phyloP scores from a whole-genome alignment of 1,139 yeast species.

The Geotrichum cucujoidarum region DNA sequence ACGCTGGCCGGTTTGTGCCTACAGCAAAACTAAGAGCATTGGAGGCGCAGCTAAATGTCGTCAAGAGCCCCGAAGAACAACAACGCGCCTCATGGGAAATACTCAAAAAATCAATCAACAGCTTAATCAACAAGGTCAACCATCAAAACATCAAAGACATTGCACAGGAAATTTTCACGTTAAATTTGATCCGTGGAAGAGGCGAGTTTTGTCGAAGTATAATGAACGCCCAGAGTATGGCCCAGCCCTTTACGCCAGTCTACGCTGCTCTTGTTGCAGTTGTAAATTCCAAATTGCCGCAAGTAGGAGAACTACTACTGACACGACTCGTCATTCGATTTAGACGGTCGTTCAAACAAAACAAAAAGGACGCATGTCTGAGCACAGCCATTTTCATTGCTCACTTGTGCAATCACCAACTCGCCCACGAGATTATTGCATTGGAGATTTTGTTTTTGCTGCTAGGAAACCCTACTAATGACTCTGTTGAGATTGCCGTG shows the following conservation, averaged over 20 bases:
- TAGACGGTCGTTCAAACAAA: constrained; percentile 48
- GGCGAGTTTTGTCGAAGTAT: constrained; percentile 56
- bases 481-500: constrained; percentile 47
- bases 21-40: constrained; percentile 47
- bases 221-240: constrained; percentile 51
- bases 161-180: constrained; percentile 47
- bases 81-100: constrained; percentile 56
- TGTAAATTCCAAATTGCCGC: constrained; percentile 64
- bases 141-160: constrained; percentile 46
- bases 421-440: constrained; percentile 57
- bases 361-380: constrained; percentile 45
- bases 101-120: constrained; percentile 46
- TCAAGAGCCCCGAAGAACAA: constrained; percentile 36
- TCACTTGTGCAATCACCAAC: constrained; percentile 60
- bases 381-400: constrained; percentile 51
- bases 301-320: constrained; percentile 56
- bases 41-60: constrained; percentile 38
- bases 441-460: constrained; percentile 62
- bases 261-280: constrained; percentile 58
- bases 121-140: constrained; percentile 46
- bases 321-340: constrained; percentile 57
- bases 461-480: constrained; percentile 50
- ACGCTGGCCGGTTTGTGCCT: constrained; percentile 50
- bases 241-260: constrained; percentile 43
- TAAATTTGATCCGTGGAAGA: constrained; percentile 55